Conservation (phyloP, 2,329 filamentous ascomycete species). For the Sarocladium strictum region DNA sequence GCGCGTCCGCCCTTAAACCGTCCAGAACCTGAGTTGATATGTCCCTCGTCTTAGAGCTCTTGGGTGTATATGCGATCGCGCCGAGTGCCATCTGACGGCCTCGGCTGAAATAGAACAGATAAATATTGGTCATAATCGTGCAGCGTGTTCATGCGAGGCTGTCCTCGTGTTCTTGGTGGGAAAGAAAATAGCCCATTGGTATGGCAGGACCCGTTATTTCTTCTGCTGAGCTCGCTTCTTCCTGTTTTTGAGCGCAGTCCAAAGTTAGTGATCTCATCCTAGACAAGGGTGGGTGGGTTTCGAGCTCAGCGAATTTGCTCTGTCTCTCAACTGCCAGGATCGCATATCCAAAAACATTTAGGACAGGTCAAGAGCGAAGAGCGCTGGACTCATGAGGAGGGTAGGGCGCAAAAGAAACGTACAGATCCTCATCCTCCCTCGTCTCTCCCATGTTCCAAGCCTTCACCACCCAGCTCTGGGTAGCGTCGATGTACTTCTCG, state of each 20-base stretch:
- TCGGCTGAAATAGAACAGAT: neutral
- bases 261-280: neutral
- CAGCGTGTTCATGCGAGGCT: neutral
- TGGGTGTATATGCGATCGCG: neutral
- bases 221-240: neutral
- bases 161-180: neutral
- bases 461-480: constrained; percentile 63
- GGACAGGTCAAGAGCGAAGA: neutral
- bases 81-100: neutral
- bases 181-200: too few relatives aligned
- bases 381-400: neutral
- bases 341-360: too few relatives aligned
- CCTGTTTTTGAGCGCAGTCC: neutral
- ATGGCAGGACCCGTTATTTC: too few relatives aligned
- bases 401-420: constrained; percentile 6
- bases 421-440: constrained; percentile 16
- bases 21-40: neutral
- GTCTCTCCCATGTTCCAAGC: constrained; percentile 53
- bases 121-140: neutral
- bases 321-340: too few relatives aligned
- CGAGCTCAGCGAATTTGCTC: too few relatives aligned
- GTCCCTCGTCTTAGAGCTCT: neutral
- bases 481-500: constrained; percentile 68
- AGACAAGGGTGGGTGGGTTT: too few relatives aligned
- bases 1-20: too few relatives aligned